phyloP scores from a whole-genome alignment of 129 eudicot genomes.

The Cynara cardunculus region DNA sequence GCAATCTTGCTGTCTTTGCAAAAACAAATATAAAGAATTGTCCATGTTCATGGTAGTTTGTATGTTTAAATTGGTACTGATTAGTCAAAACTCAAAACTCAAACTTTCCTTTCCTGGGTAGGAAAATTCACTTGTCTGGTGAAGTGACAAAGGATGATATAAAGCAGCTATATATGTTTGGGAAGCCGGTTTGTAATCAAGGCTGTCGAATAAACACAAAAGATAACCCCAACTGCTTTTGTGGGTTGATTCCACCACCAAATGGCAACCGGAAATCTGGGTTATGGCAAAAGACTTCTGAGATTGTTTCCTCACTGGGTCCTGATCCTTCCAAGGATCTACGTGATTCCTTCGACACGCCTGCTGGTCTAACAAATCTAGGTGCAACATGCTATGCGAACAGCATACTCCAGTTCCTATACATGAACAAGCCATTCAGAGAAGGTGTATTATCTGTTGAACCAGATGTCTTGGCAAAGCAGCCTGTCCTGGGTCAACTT shows the following conservation, averaged over 20 bases:
- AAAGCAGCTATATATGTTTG: constrained; percentile 65
- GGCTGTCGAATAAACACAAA: constrained; percentile 90
- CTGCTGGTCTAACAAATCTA: constrained; percentile 91
- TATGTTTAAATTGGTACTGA: constrained; percentile 1
- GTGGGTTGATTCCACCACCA: constrained; percentile 86
- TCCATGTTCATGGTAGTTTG: not conserved
- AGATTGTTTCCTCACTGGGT: constrained; percentile 62
- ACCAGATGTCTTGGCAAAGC: constrained; percentile 56
- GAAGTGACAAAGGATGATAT: constrained; percentile 71
- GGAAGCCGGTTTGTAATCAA: constrained; percentile 72
- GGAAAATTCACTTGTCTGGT: constrained; percentile 67
- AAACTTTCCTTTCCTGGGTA: constrained; percentile 29
- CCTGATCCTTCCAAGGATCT: constrained; percentile 77
- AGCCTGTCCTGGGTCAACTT: constrained; percentile 85
- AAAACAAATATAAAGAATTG: not conserved
- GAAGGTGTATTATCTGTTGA: constrained; percentile 83
- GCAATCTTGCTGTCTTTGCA: not conserved
- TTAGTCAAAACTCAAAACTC: not conserved
- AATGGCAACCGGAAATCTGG: constrained; percentile 92
- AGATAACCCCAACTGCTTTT: constrained; percentile 96
- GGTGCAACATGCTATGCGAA: constrained; percentile 99
- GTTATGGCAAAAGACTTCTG: constrained; percentile 91
- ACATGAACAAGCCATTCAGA: constrained; percentile 84
- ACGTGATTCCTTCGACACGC: constrained; percentile 56
- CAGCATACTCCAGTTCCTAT: constrained; percentile 91